A percentile compares a stretch with the other conserved stretches of the same genome.
These are phyloP conservation scores for Noccaea caerulescens DNA, from an alignment of 345 rosid species.

Conservation along the genomic window DNA sequence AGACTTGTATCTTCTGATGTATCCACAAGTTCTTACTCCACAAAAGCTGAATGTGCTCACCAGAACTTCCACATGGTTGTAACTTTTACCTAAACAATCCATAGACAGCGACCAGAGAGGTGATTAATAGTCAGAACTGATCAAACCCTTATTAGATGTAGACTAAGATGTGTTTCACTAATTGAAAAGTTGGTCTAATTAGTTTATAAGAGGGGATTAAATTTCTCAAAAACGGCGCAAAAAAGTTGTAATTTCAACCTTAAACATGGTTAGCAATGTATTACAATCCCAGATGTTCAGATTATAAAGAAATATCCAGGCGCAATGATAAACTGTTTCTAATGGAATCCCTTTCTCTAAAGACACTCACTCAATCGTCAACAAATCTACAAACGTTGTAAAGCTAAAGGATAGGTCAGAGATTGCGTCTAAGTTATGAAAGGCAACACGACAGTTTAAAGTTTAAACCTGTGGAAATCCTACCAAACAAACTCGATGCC, in stretches of 20 bases:
- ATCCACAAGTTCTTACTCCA: too few relatives aligned
- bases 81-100: constrained; percentile 20
- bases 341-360: neutral
- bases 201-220: neutral
- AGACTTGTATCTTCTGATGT: too few relatives aligned
- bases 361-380: constrained; percentile 23
- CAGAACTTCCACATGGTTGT: neutral
- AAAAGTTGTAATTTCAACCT: neutral
- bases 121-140: neutral
- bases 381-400: constrained; percentile 35
- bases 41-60: too few relatives aligned
- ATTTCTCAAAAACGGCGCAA: neutral
- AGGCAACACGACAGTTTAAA: too few relatives aligned
- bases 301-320: neutral
- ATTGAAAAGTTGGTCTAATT: neutral
- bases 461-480: constrained; percentile 23
- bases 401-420: constrained; percentile 23
- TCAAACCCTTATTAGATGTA: neutral
- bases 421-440: constrained; percentile 14
- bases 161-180: constrained; percentile 13
- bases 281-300: neutral
- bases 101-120: constrained; percentile 19
- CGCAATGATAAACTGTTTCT: neutral
- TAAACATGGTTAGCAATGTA: neutral
- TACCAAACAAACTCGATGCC: constrained; percentile 17